Conservation (phyloP, 164 flowering plant genomes). For the Vitis amurensis region DNA sequence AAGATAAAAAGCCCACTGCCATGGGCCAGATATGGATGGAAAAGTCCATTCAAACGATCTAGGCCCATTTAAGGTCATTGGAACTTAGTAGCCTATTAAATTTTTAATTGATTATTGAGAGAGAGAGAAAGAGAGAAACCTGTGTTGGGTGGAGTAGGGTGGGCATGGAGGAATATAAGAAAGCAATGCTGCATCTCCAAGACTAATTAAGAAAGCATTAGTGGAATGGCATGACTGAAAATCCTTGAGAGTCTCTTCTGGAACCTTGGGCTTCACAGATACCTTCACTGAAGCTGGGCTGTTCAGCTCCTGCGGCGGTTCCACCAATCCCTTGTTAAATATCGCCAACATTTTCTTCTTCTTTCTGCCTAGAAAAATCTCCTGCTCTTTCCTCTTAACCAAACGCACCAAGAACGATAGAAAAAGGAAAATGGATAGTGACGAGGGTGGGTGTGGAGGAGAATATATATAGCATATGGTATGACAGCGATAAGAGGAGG, state of each 20-base stretch:
- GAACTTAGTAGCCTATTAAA: too few relatives aligned
- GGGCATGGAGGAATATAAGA: constrained; percentile 34
- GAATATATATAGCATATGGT: constrained; percentile 10
- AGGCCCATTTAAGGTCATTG: too few relatives aligned
- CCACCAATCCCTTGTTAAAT: constrained; percentile 47
- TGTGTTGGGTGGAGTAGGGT: constrained; percentile 23
- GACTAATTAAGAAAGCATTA: constrained; percentile 37
- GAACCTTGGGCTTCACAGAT: constrained; percentile 32
- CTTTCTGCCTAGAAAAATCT: too few relatives aligned
- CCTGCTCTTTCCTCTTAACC: not conserved
- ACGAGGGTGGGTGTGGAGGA: not conserved
- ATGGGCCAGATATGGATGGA: too few relatives aligned
- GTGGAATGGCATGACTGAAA: constrained; percentile 33
- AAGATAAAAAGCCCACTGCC: too few relatives aligned
- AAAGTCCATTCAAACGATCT: too few relatives aligned
- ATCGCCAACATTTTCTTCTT: constrained; percentile 53
- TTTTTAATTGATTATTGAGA: not conserved
- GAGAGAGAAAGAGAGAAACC: constrained; percentile 24
- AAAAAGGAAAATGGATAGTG: not conserved
- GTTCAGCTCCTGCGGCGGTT: constrained; percentile 57
- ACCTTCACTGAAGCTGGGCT: constrained; percentile 37
- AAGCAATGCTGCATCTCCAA: constrained; percentile 39
- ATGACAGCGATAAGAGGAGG: not conserved
- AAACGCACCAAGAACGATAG: not conserved
- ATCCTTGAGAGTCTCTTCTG: constrained; percentile 38